Evolutionary conservation across 768 basidiomycete genomes (phyloP).

Genomic region (Pleurotus platypus): DNA sequence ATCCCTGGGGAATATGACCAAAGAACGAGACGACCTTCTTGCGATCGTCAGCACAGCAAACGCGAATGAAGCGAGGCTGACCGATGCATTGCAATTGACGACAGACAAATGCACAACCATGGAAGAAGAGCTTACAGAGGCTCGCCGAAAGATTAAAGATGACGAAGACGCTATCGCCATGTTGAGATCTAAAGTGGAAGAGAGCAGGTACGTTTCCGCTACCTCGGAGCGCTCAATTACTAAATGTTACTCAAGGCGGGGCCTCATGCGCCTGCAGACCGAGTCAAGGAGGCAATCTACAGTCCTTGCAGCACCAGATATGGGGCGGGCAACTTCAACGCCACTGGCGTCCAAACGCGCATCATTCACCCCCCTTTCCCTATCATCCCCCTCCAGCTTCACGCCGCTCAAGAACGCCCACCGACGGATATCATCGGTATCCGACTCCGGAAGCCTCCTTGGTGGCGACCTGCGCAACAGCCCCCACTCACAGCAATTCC

Average conservation of each 20-base stretch:
- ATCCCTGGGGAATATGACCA: conserved; percentile 58
- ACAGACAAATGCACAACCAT: conserved; percentile 59
- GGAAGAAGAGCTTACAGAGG: conserved; percentile 53
- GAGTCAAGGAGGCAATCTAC: conserved; percentile 67
- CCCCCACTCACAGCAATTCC: conserved; percentile 28
- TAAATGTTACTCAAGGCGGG: conserved; percentile 47
- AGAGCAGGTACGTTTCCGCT: conserved; percentile 58
- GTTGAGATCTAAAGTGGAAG: conserved; percentile 81
- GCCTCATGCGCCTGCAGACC: conserved; percentile 81
- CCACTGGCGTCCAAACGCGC: conserved; percentile 47
- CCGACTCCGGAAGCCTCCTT: conserved; percentile 45
- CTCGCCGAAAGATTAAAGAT: conserved; percentile 53
- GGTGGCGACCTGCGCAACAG: conserved; percentile 30
- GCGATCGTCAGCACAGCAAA: conserved; percentile 46
- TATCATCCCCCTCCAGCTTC: conserved; percentile 33
- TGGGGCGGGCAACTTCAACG: conserved; percentile 32
- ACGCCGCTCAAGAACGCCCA: conserved; percentile 46
- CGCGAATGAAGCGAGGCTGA: conserved; percentile 53
- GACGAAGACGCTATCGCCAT: conserved; percentile 76
- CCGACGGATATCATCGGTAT: conserved; percentile 72
- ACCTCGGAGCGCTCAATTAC: neutral
- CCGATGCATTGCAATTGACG: conserved; percentile 61
- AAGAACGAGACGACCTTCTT: conserved; percentile 69
- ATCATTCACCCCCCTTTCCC: conserved; percentile 73
- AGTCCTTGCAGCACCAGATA: conserved; percentile 45